Evolutionary conservation across 2,329 filamentous ascomycete species (phyloP), one percentile per base, ranked within the genome.

Genomic region (Hyphodiscus sp.): DNA sequence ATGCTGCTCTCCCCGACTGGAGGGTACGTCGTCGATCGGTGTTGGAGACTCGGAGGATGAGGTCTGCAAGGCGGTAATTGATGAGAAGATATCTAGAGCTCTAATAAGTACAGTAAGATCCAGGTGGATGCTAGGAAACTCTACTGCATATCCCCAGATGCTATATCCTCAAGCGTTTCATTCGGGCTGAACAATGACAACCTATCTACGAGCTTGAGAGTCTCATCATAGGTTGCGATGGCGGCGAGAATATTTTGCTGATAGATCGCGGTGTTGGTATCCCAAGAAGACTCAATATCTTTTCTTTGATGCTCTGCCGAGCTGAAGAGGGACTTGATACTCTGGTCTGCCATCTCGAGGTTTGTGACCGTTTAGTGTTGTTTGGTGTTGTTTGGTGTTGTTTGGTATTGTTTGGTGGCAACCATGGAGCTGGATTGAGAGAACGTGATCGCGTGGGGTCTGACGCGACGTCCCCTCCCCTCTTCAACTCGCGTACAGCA

Each of bases 101-200:
- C 20, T 16, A 38, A 53, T 70, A 57, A 69, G 66, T 49, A 41
- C 1, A 44, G 19, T 45, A 53, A n/a, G 41, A 41, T 29, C 13
- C 15, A 44, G 33, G 45, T 20, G 19, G 18, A 20, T 23, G 15
- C 30, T 8, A 41, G 38, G 1, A 30, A 47, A 62, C 70, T 38
- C 55, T 74, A 95, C 72, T 90, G 89, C 30, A 99, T 73, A 65
- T 95, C 86, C n/a, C 80, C 78, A 1, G 92, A 95, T 15, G 88
- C 76, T 30, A 96, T 74, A 72, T 99, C 94, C 57, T 99, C 94
- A 41, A 92, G 71, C 0, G 81, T 80, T 70, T 99, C 94, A 71
- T 99, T 99, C 38, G 84, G 78, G 62, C 90, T 96, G 78, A 97
- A 97, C 50, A 99, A 76, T 0, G 88, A 86, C 23, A 94, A 76